Evolutionary conservation across 2,329 filamentous ascomycete species (phyloP), one percentile per base, ranked within the genome.

Genomic region (Aspergillus carbonarius): DNA sequence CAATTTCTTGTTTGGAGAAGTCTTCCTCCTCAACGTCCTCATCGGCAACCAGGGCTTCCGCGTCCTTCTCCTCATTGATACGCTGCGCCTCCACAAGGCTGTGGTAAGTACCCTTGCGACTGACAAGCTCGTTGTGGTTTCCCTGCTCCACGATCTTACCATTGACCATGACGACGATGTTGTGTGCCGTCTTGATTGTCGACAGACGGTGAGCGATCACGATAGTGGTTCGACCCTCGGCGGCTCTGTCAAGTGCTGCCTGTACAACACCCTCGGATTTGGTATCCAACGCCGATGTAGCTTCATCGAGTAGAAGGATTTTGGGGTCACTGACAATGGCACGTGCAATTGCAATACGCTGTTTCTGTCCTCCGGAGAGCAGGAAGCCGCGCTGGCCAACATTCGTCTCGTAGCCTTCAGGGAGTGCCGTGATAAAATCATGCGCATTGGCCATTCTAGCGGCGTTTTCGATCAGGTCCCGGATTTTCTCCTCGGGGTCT

Each of bases 321-420:
- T 93, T 96, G 0, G 93, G 93, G 67, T 97, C 90, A 17, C 90
- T 93, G 30, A 97, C 91, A 57, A 97, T 85, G 39, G 93, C 93
- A 69, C 92, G 84, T 7, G 93, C 92, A 74, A 98, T 97, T 12
- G 93, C 93, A 70, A 98, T 96, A 67, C 95, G 91, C 76, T 98
- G 95, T 75, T 97, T 96, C 76, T 99, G 95, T 35, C 95, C 95
- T 73, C 95, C 95, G 56, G 91, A 96, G 8, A 99, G 82, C 54
- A 97, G 79, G 72, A 96, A 96, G 9, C 95, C 95, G 62, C 93
- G 88, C 75, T 98, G 92, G 57, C 95, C 95, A n/a, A 98, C 93
- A 64, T 96, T 88, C 0, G 95, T 98, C 64, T 96, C 85, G 68
- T 98, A 98, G 1, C 90, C 90, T 66, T 98, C 90, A 0, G 95